A percentile compares a stretch with the other conserved stretches of the same genome.
phyloP scores from a whole-genome alignment of 1,284 basidiomycete species.

The Cutaneotrichosporon cutaneum region DNA sequence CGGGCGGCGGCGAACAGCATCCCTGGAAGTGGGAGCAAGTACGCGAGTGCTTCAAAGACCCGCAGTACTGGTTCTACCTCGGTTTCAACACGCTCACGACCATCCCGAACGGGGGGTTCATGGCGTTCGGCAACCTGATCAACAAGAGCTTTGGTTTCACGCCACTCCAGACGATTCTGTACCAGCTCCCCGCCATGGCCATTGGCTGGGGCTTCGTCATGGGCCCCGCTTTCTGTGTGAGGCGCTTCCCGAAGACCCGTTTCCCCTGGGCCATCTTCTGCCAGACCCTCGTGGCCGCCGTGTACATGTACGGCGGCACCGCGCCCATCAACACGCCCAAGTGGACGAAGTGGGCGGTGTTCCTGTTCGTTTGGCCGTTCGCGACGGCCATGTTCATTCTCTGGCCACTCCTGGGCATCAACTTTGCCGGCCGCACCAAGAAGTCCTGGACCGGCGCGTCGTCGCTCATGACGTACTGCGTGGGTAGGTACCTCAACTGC shows the following conservation, averaged over 20 bases:
- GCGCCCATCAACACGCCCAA: constrained; percentile 14
- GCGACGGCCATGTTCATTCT: constrained; percentile 31
- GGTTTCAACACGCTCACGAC: constrained; percentile 27
- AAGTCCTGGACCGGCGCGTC: constrained; percentile 28
- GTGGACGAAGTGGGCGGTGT: constrained; percentile 32
- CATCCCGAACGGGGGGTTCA: constrained; percentile 32
- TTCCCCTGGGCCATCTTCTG: constrained; percentile 31
- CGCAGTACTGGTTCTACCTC: constrained; percentile 31
- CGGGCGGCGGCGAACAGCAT: constrained; percentile 26
- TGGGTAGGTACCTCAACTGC: too few relatives aligned
- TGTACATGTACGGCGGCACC: constrained; percentile 32
- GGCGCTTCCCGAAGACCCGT: constrained; percentile 19
- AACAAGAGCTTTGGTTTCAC: constrained; percentile 30
- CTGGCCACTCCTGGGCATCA: constrained; percentile 35
- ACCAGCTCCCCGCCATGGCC: constrained; percentile 25
- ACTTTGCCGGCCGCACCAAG: constrained; percentile 37
- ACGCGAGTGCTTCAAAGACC: constrained; percentile 32
- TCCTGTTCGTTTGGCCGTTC: constrained; percentile 23
- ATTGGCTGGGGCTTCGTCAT: constrained; percentile 27
- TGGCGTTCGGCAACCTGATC: constrained; percentile 28
- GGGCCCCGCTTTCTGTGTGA: constrained; percentile 19
- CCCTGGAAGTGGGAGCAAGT: constrained; percentile 34
- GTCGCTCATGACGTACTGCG: constrained; percentile 29
- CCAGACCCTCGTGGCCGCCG: constrained; percentile 14
- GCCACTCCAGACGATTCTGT: constrained; percentile 27